Conservation (phyloP, 176 grass and related monocot species). For the Juncus effusus region DNA sequence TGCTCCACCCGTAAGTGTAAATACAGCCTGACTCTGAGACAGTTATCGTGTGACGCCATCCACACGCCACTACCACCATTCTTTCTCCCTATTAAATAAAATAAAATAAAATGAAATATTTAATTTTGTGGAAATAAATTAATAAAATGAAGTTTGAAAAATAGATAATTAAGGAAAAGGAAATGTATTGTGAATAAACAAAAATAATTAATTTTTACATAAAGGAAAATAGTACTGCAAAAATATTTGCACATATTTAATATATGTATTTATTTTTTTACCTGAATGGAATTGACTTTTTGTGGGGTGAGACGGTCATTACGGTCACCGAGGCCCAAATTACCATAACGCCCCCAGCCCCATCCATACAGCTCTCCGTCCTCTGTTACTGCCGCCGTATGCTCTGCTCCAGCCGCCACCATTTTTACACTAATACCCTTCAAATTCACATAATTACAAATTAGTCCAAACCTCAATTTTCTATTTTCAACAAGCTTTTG, state of each 20-base stretch:
- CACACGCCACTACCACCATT: constrained; percentile 93
- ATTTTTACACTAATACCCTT: constrained; percentile 92
- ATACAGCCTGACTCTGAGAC: constrained; percentile 69
- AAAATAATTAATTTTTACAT: too few species aligned
- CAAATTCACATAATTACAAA: constrained; percentile 11
- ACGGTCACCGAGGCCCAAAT: constrained; percentile 92
- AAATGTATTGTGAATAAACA: not conserved
- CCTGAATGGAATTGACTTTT: constrained; percentile 74
- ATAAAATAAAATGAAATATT: constrained; percentile 21
- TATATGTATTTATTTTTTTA: constrained; percentile 6
- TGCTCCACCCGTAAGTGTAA: constrained; percentile 98
- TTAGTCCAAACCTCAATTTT: not conserved
- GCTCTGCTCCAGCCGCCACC: constrained; percentile 96
- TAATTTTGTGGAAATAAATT: too few species aligned
- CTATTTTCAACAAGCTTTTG: not conserved
- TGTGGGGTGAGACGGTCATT: constrained; percentile 80
- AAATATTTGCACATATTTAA: too few species aligned
- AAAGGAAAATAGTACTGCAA: too few species aligned
- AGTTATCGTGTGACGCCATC: constrained; percentile 96
- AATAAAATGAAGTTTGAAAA: constrained; percentile 9
- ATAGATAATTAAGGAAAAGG: not conserved
- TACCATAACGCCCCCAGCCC: constrained; percentile 98
- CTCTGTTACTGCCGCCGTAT: constrained; percentile 95
- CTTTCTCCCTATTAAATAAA: constrained; percentile 59
- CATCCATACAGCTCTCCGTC: constrained; percentile 95